Base-by-base conservation (phyloP, 495 filamentous ascomycete species). In the Chaetomium cochliodes region DNA sequence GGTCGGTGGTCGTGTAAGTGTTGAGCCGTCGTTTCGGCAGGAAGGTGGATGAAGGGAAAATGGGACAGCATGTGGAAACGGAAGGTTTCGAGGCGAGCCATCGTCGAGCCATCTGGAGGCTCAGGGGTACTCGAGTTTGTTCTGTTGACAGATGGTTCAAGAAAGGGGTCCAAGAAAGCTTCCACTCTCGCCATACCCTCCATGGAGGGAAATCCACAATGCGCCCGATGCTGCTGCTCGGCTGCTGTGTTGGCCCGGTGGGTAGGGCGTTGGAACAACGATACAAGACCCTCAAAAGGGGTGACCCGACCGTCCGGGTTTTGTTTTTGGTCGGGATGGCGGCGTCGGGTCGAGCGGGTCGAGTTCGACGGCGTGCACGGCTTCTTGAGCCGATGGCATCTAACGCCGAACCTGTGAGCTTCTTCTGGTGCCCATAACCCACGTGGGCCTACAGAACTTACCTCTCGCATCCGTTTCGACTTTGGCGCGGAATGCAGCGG, bases 331-430 rank as follows among this genome's bases (percentile, higher is more conserved):
- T 67, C 57, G n/a, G 55, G 33, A 37, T 37, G 37, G 47, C 77
- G 79, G 57, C 73, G 76, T 62, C 79, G 75, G 22, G 73, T 64
- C 18, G 75, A 69, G 44, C 79, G 75, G 22, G 73, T 64, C 18
- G 75, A 69, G 44, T 74, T 60, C 3, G 57, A 60, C 2, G 57
- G 42, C 6, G 16, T 42, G 39, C 57, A 60, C 1, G 47, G 41
- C 63, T 82, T 84, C 39, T 76, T 77, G 23, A 82, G 63, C 12
- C 80, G 75, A 55, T 76, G 76, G 54, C 81, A 84, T 74, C 81
- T 83, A 46, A 33, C 47, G 23, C 25, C 33, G 55, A 63, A 8
- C 8, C 33, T 18, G 8, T 52, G 23, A 52, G 49, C 49, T 26
- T 52, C 20, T 37, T 37, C 5, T 16, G 12, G 15, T 20, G 18